These are phyloP conservation scores for Hypoxylon sp. DNA, from an alignment of 2,329 filamentous ascomycete species.

Conservation along the genomic window DNA sequence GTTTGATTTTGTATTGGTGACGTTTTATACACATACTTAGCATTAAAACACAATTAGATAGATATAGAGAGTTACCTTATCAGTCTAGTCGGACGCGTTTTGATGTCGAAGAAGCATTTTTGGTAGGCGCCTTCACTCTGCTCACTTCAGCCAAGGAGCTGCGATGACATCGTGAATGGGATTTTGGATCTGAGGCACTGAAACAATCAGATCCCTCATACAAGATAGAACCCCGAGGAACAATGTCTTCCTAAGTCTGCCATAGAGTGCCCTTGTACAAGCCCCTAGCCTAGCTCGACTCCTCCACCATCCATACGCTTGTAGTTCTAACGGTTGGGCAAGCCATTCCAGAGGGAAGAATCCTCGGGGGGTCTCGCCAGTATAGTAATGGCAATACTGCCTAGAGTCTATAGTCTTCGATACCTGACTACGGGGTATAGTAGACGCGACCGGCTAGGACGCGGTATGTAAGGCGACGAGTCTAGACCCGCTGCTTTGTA, in stretches of 20 bases:
- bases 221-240: neutral
- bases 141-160: too few relatives aligned
- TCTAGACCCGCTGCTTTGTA: neutral
- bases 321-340: neutral
- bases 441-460: neutral
- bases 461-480: neutral
- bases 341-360: neutral
- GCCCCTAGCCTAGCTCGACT: neutral
- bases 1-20: neutral
- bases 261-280: neutral
- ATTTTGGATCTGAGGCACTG: too few relatives aligned
- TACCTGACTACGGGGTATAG: neutral
- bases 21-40: neutral
- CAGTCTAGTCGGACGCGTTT: neutral
- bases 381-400: neutral
- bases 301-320: too few relatives aligned
- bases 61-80: neutral
- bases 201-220: too few relatives aligned
- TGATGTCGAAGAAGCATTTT: neutral
- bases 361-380: neutral
- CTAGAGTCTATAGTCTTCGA: neutral
- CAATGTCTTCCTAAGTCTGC: slow-evolving; percentile 11
- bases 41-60: neutral
- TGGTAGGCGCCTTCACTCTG: too few relatives aligned
- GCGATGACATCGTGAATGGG: too few relatives aligned